A percentile compares a stretch with the other conserved stretches of the same genome.
These are phyloP conservation scores for Danielozyma ontarioensis DNA, from an alignment of 805 yeast genomes.

Conservation along the genomic window DNA sequence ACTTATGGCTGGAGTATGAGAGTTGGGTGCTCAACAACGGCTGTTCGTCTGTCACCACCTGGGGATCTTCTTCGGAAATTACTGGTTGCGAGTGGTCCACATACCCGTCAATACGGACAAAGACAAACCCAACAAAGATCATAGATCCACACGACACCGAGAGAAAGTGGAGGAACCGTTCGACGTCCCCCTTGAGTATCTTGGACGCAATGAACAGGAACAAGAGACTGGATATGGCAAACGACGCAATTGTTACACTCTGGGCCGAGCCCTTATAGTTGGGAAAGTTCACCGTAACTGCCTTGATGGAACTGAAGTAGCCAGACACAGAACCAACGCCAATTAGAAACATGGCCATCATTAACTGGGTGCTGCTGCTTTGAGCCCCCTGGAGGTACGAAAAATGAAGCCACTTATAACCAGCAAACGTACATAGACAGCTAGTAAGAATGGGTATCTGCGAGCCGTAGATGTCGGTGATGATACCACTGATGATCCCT, in stretches of 20 bases:
- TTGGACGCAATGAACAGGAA: slow-evolving; percentile 17
- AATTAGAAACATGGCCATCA: slow-evolving; percentile 23
- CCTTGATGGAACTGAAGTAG: slow-evolving; percentile 29
- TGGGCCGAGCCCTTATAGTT: slow-evolving; percentile 30
- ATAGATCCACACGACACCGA: slow-evolving; percentile 17
- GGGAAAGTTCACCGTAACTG: slow-evolving; percentile 29
- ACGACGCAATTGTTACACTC: slow-evolving; percentile 30
- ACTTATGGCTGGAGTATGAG: neutral
- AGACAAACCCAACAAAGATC: slow-evolving; percentile 23
- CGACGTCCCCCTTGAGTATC: slow-evolving; percentile 17
- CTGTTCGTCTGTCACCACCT: slow-evolving; percentile 2
- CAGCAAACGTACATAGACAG: slow-evolving; percentile 16
- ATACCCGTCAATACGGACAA: slow-evolving; percentile 26
- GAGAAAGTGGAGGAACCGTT: slow-evolving; percentile 18
- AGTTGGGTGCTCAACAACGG: neutral
- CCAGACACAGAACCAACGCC: slow-evolving; percentile 31
- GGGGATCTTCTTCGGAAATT: slow-evolving; percentile 5
- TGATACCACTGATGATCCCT: slow-evolving; percentile 26
- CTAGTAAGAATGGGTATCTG: slow-evolving; percentile 28
- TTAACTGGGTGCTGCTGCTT: slow-evolving; percentile 6
- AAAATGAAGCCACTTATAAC: slow-evolving; percentile 23
- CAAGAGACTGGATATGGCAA: slow-evolving; percentile 29
- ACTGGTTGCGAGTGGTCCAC: too few relatives aligned
- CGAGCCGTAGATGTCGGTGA: slow-evolving; percentile 29
- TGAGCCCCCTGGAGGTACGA: slow-evolving; percentile 7